Conservation (phyloP, 2,329 filamentous ascomycete genomes). For the Lecanicillium sp. region DNA sequence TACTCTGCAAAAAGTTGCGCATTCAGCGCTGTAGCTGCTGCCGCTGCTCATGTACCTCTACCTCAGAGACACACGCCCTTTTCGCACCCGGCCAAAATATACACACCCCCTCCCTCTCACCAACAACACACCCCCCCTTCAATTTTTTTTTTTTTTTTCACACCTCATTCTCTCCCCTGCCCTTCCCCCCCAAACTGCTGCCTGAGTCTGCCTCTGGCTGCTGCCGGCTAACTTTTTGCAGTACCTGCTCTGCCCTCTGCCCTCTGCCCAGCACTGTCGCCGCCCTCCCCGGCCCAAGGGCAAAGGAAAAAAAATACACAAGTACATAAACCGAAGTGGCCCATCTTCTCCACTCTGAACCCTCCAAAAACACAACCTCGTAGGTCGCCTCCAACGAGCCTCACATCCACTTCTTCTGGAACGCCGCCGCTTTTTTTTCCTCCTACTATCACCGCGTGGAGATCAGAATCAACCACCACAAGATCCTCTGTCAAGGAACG, state of each 20-base stretch:
- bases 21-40: not conserved
- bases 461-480: slow-evolving; percentile 8
- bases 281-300: slow-evolving; percentile 7
- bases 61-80: slow-evolving; percentile 10
- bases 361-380: slow-evolving; percentile 15
- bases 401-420: slow-evolving; percentile 15
- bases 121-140: not conserved
- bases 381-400: slow-evolving; percentile 14
- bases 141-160: not conserved
- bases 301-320: slow-evolving; percentile 12
- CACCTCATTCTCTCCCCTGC: slow-evolving; percentile 4
- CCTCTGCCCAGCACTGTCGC: slow-evolving; percentile 7
- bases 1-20: not conserved
- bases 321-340: slow-evolving; percentile 13
- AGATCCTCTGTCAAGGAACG: slow-evolving; percentile 4
- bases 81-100: slow-evolving; percentile 11
- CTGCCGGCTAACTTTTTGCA: slow-evolving; percentile 2
- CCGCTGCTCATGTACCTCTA: not conserved
- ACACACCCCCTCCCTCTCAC: not conserved
- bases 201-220: not conserved
- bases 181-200: slow-evolving; percentile 5
- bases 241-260: not conserved
- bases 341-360: slow-evolving; percentile 16
- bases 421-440: slow-evolving; percentile 15
- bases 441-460: slow-evolving; percentile 10